These are phyloP conservation scores for Herpetospermum pedunculosum DNA, from an alignment of 306 rosid species.

Conservation along the genomic window DNA sequence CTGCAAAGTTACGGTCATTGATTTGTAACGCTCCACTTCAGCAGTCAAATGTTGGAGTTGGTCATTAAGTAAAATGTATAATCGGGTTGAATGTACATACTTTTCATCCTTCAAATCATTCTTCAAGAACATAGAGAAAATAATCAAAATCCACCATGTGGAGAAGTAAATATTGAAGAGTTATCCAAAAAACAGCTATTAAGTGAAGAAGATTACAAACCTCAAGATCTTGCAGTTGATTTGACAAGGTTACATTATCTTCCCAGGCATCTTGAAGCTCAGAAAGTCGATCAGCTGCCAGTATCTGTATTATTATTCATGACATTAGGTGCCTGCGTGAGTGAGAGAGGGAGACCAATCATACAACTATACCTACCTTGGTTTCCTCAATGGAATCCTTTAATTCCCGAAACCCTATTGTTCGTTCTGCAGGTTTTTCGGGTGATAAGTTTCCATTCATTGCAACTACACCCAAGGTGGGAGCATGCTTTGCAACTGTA, in stretches of 20 bases:
- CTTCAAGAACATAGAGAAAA: conserved; percentile 26
- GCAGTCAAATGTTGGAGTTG: conserved; percentile 88
- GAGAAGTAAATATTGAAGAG: not conserved
- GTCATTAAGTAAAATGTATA: conserved; percentile 61
- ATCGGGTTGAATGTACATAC: conserved; percentile 53
- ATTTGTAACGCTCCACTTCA: conserved; percentile 56
- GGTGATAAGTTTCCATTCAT: conserved; percentile 80
- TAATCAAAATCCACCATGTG: not conserved
- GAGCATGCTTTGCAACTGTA: conserved; percentile 36
- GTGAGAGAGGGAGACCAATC: conserved; percentile 4
- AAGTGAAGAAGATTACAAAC: conserved; percentile 22
- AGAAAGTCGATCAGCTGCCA: conserved; percentile 62
- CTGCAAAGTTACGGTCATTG: conserved; percentile 62
- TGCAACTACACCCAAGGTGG: conserved; percentile 30
- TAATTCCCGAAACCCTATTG: conserved; percentile 59
- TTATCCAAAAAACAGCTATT: not conserved
- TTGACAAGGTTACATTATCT: conserved; percentile 49
- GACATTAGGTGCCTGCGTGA: not conserved
- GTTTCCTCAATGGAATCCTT: conserved; percentile 89
- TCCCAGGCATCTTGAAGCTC: conserved; percentile 73
- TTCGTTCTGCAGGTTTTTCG: conserved; percentile 58
- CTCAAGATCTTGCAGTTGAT: conserved; percentile 78
- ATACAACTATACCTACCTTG: conserved; percentile 55
- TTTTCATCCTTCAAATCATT: conserved; percentile 76
- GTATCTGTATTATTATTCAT: conserved; percentile 36